Evolutionary conservation across 1,284 basidiomycete species (phyloP).

Genomic region (Sparassis latifolia): DNA sequence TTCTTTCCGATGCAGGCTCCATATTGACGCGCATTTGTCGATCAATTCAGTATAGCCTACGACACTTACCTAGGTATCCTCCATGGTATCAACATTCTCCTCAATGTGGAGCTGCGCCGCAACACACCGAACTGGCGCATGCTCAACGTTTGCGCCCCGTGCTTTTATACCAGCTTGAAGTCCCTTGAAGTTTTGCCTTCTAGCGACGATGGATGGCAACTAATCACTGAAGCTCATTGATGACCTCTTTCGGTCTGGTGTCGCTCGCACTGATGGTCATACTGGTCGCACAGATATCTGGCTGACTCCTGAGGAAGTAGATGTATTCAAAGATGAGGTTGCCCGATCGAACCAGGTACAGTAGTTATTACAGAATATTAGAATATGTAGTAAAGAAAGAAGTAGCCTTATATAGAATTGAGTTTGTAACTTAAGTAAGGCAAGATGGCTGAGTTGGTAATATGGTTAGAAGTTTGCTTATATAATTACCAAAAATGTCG

Average conservation of each 20-base stretch:
- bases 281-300: conserved; percentile 6
- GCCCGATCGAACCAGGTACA: neutral
- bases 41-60: conserved; percentile 20
- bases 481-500: no score
- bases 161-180: conserved; percentile 19
- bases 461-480: no score
- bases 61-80: conserved; percentile 26
- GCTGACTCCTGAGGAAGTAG: conserved; percentile 14
- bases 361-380: neutral
- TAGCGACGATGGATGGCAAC: conserved; percentile 27
- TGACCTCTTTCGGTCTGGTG: conserved; percentile 3
- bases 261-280: conserved; percentile 8
- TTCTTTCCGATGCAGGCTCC: conserved; percentile 1
- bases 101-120: conserved; percentile 14
- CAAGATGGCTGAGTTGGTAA: no score
- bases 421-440: no score
- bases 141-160: conserved; percentile 22
- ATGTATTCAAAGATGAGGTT: conserved; percentile 17
- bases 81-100: conserved; percentile 9
- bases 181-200: conserved; percentile 9
- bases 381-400: neutral
- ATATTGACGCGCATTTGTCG: neutral
- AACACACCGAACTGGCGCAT: conserved; percentile 19
- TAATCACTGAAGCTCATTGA: conserved; percentile 24
- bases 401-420: no score